phyloP scores from a whole-genome alignment of 768 basidiomycete species.

The Lactarius evosmus region DNA sequence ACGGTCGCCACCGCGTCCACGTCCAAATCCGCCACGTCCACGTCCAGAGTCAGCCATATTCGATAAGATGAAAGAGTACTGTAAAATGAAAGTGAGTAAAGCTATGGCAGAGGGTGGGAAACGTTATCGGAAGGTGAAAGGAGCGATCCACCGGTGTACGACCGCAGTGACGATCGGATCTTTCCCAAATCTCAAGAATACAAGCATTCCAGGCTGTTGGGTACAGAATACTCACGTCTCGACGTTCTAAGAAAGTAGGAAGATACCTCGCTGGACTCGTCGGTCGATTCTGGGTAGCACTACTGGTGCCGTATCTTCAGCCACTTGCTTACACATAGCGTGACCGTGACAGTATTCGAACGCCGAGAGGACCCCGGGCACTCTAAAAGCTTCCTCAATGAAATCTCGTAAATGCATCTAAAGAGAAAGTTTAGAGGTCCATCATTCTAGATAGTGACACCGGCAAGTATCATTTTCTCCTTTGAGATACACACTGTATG shows the following conservation, averaged over 20 bases:
- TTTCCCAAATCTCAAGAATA: background rate
- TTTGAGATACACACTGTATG: background rate
- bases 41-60: constrained; percentile 86
- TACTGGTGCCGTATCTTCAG: background rate
- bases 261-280: constrained; percentile 9
- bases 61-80: constrained; percentile 31
- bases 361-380: constrained; percentile 6
- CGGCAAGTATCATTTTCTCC: background rate
- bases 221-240: constrained; percentile 13
- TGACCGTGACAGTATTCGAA: background rate
- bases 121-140: constrained; percentile 12
- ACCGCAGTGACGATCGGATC: background rate
- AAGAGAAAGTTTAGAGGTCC: no score
- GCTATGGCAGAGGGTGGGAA: constrained; percentile 2
- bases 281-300: background rate
- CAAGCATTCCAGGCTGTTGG: background rate
- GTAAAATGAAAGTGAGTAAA: constrained; percentile 27
- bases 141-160: constrained; percentile 19
- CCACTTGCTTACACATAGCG: constrained; percentile 1
- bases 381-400: background rate
- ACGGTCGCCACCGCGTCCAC: constrained; percentile 68
- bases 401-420: background rate
- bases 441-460: background rate
- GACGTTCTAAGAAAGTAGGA: constrained; percentile 4
- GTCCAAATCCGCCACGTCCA: constrained; percentile 88